phyloP scores from a whole-genome alignment of 106 monocot genomes.

The Narthecium ossifragum region DNA sequence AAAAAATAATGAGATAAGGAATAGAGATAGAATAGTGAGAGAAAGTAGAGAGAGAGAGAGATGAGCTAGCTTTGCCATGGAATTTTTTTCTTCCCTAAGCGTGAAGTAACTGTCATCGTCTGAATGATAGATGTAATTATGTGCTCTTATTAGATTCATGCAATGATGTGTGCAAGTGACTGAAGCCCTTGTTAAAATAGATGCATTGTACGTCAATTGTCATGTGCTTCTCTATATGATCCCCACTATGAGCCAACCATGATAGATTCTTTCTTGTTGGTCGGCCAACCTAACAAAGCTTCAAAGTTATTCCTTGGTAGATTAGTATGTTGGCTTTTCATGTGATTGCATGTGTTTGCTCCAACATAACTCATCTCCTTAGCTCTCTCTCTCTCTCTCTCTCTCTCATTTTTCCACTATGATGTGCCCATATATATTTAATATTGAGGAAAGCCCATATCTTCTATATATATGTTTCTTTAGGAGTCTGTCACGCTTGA shows the following conservation, averaged over 20 bases:
- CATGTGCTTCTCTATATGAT: conserved; percentile 1
- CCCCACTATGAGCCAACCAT: conserved; percentile 1
- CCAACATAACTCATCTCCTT: background rate
- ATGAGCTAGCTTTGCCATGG: background rate
- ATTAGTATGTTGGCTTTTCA: background rate
- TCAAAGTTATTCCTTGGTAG: background rate
- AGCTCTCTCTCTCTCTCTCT: no score
- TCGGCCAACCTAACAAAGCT: background rate
- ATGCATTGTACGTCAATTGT: no score
- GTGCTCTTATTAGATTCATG: background rate
- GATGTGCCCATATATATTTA: no score
- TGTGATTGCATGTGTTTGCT: background rate
- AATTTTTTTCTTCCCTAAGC: background rate
- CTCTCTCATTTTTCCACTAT: no score
- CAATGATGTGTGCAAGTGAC: background rate
- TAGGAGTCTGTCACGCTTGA: no score
- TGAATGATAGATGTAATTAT: background rate
- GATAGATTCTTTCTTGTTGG: conserved; percentile 1
- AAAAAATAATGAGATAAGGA: background rate
- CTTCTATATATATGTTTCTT: no score
- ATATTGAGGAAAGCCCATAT: no score
- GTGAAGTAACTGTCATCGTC: background rate
- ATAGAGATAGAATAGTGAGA: background rate
- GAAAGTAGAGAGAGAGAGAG: no score
- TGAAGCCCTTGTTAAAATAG: conserved; percentile 1